A percentile compares a stretch with the other conserved stretches of the same genome.
phyloP scores from a whole-genome alignment of 2,329 filamentous ascomycete genomes.

The Nothophoma quercina region DNA sequence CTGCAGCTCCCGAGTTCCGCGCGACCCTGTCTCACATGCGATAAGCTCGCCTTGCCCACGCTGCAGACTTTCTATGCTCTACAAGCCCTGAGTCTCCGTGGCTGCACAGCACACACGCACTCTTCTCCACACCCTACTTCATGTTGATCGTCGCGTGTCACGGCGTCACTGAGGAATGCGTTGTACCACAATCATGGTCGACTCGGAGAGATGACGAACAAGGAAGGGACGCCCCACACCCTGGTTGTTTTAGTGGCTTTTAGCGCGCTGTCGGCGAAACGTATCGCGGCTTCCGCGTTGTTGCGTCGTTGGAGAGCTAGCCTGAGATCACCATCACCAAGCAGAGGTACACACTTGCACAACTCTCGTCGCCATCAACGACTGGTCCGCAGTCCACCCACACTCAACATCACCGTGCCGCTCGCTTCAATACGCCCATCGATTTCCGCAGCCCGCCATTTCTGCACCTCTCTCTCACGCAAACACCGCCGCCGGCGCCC shows the following conservation, averaged over 20 bases:
- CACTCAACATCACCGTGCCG: background rate
- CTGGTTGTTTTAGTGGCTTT: background rate
- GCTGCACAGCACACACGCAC: constrained; percentile 1
- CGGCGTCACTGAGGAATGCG: constrained; percentile 13
- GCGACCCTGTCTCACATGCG: constrained; percentile 9
- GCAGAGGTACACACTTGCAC: background rate
- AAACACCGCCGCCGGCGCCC: constrained; percentile 27
- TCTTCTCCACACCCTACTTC: constrained; percentile 5
- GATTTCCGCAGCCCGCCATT: background rate
- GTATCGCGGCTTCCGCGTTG: background rate
- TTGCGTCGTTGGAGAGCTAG: constrained; percentile 15
- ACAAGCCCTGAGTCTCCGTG: background rate
- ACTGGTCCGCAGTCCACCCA: background rate
- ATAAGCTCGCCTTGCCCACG: background rate
- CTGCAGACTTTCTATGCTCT: too few species aligned
- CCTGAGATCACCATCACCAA: constrained; percentile 13
- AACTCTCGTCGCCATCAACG: background rate
- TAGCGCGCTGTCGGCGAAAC: constrained; percentile 5
- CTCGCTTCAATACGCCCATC: background rate
- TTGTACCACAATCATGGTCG: background rate
- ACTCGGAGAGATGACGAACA: constrained; percentile 6
- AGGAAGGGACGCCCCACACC: background rate
- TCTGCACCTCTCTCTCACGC: constrained; percentile 7
- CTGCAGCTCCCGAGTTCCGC: constrained; percentile 11
- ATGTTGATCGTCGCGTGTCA: constrained; percentile 4